Evolutionary conservation across 495 filamentous ascomycete genomes (phyloP), one percentile per base, ranked within the genome.

Genomic region (Coniosporium apollinis): DNA sequence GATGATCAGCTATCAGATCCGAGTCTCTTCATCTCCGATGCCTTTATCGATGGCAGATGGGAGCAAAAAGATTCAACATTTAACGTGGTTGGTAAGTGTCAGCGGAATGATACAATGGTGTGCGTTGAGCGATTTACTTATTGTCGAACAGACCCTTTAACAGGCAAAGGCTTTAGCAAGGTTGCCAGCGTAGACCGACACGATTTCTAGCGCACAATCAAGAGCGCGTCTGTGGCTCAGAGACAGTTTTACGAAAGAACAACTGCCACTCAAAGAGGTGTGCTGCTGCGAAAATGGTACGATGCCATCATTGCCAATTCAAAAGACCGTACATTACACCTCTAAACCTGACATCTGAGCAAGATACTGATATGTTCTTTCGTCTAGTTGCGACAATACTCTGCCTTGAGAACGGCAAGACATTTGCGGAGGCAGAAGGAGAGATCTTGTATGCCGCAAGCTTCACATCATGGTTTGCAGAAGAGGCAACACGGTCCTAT

Each of bases 301-400:
- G 36, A 47, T 24, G 36, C 48, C 2, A 33, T 34, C 24, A 14
- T 31, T 11, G 45, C 38, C 18, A 50, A 50, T 29, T 21, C 13
- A 11, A 45, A 50, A 19, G 47, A 50, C 28, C 15, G 13, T 32
- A 7, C 10, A 5, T 5, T 11, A 5, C 22, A n/a, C 35, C n/a
- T 9, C n/a, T n/a, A n/a, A n/a, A n/a, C n/a, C n/a, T n/a, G n/a
- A n/a, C n/a, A 11, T 8, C n/a, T 10, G 14, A 11, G 7, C 24
- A 26, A 26, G 24, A 7, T 7, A 8, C 8, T 13, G 13, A 13
- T 26, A 7, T 26, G 8, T 26, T 7, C 11, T 10, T 11, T 8
- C n/a, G 33, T 9, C n/a, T 38, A 7, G 52, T 47, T 22, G 53
- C 49, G 0, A 28, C 54, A 5, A 30, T 64, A 30, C 30, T 51